Percentiles rank a stretch among this genome's conserved stretches.
Conservation (phyloP, 139 green algal species). For the Yamagishiella unicocca region DNA sequence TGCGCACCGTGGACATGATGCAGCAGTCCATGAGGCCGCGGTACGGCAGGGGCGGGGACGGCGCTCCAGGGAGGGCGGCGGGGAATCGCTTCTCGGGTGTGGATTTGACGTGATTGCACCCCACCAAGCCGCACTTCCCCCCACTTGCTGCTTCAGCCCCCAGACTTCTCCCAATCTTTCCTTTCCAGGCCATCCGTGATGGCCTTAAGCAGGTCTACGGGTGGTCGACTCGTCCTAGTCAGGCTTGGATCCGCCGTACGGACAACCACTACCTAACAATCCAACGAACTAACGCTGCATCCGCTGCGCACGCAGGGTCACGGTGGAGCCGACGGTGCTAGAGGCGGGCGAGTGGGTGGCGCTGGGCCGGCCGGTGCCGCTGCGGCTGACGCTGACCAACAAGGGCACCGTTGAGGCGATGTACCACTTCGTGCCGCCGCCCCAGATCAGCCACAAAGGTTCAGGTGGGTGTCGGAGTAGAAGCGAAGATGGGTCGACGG, state of each 20-base stretch:
- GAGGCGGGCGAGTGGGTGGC: slow-evolving; percentile 59
- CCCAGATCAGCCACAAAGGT: not conserved
- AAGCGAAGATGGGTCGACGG: not conserved
- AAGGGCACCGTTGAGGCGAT: slow-evolving; percentile 46
- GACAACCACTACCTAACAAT: not conserved
- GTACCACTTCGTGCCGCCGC: slow-evolving; percentile 54
- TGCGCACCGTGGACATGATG: slow-evolving; percentile 63
- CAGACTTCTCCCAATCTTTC: not conserved
- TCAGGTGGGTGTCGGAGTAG: not conserved
- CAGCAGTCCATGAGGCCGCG: slow-evolving; percentile 67
- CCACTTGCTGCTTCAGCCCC: not conserved
- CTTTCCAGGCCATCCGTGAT: no score
- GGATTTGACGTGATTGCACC: not conserved
- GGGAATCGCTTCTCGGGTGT: not conserved
- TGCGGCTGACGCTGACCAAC: slow-evolving; percentile 55
- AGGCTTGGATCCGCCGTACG: no score
- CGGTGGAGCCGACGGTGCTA: slow-evolving; percentile 56
- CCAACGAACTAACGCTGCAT: not conserved
- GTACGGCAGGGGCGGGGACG: slow-evolving; percentile 23
- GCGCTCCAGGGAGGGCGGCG: no score
- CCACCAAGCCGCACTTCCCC: not conserved
- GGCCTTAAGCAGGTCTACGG: no score
- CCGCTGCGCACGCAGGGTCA: no score
- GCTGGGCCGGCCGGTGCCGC: slow-evolving; percentile 19
- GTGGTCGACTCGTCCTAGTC: no score